Percentiles rank a stretch among this genome's conserved stretches.
Evolutionary conservation across 2,329 filamentous ascomycete species (phyloP).

Genomic region (Pezicula carpinea): DNA sequence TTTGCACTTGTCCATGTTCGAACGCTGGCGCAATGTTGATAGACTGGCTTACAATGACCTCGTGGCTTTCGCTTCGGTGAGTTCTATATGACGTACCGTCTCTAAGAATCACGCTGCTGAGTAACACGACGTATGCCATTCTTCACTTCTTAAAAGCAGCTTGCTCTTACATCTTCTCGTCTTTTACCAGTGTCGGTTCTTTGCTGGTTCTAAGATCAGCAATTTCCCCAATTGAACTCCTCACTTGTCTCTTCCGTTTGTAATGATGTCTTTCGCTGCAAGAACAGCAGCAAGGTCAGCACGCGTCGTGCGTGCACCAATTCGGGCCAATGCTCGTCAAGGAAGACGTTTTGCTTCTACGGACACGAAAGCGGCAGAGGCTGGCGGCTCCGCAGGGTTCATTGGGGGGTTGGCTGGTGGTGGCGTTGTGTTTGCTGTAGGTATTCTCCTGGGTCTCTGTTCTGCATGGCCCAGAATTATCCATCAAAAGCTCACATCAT

Average conservation of each 20-base stretch:
- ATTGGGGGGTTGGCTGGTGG: conserved; percentile 46
- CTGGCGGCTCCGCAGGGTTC: conserved; percentile 33
- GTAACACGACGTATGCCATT: no score
- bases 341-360: conserved; percentile 16
- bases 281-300: conserved; percentile 22
- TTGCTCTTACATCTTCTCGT: no score
- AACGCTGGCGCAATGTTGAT: no score
- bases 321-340: conserved; percentile 27
- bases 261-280: conserved; percentile 21
- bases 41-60: no score
- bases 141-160: no score
- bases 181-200: no score
- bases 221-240: background rate
- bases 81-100: no score
- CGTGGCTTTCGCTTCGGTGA: no score
- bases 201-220: background rate
- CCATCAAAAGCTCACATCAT: background rate
- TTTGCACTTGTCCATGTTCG: no score
- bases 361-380: conserved; percentile 16
- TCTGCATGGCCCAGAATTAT: background rate
- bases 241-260: conserved; percentile 1
- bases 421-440: conserved; percentile 36
- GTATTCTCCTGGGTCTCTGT: background rate
- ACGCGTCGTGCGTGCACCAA: conserved; percentile 18
- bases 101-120: no score